Evolutionary conservation across 169 alveolate genomes (phyloP).

Genomic region (Theileria orientalis): DNA sequence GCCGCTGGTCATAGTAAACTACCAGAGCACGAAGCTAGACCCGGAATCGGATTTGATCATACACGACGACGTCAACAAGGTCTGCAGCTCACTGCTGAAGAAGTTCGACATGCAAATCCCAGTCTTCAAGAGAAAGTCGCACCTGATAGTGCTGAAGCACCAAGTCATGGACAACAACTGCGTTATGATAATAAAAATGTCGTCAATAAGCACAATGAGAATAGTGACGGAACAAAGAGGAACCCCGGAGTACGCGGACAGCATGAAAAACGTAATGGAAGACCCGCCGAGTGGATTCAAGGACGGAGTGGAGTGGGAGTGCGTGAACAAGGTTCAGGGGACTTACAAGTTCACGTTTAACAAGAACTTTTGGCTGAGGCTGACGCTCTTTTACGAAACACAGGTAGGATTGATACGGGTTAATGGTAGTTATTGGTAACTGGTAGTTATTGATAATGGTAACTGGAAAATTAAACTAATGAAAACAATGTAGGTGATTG

Average conservation of each 20-base stretch:
- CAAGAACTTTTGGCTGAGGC: slow-evolving; percentile 8
- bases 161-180: background rate
- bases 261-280: background rate
- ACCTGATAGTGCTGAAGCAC: slow-evolving; percentile 36
- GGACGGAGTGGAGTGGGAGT: too few relatives aligned
- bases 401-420: slow-evolving; percentile 26
- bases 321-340: slow-evolving; percentile 15
- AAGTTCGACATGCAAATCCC: slow-evolving; percentile 15
- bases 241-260: background rate
- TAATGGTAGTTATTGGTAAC: too few relatives aligned
- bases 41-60: slow-evolving; percentile 68
- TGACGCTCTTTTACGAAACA: slow-evolving; percentile 42
- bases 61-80: slow-evolving; percentile 74
- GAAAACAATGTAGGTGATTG: background rate
- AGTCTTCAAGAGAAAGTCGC: slow-evolving; percentile 5
- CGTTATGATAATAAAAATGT: slow-evolving; percentile 25
- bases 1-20: slow-evolving; percentile 72
- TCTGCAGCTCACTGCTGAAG: slow-evolving; percentile 37
- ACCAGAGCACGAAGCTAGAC: slow-evolving; percentile 77
- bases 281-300: too few relatives aligned
- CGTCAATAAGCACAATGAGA: slow-evolving; percentile 9
- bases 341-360: slow-evolving; percentile 34
- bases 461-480: background rate
- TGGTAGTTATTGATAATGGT: too few relatives aligned
- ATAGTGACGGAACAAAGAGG: background rate